phyloP scores from a whole-genome alignment of 768 basidiomycete genomes.

The Amanita subjunquillea region DNA sequence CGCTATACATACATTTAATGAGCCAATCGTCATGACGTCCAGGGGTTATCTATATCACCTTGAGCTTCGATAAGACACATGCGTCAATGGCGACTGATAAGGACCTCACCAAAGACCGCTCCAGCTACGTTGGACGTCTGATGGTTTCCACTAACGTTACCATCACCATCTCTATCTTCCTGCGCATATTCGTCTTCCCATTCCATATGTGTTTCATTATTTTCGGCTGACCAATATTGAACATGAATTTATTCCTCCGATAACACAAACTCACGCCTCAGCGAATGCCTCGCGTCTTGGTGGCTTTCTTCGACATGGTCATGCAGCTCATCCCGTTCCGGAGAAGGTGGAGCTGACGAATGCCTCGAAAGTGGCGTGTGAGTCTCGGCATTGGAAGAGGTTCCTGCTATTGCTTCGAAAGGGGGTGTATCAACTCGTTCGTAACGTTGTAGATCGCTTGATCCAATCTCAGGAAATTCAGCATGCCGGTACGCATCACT shows the following conservation, averaged over 20 bases:
- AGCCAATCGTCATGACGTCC: background rate
- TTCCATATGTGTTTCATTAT: background rate
- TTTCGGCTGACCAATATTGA: background rate
- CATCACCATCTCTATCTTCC: conserved; percentile 13
- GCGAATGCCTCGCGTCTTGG: background rate
- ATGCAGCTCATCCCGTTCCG: background rate
- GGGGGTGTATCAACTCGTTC: background rate
- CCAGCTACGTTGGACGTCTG: background rate
- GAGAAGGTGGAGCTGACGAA: background rate
- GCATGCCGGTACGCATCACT: background rate
- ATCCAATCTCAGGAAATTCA: background rate
- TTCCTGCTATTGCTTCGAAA: background rate
- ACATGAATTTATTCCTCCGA: too few species aligned
- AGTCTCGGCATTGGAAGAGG: background rate
- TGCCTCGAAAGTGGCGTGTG: background rate
- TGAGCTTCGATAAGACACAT: background rate
- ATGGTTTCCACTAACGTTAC: conserved; percentile 3
- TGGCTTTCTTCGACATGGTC: background rate
- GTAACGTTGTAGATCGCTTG: background rate
- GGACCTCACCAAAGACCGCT: background rate
- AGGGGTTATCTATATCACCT: background rate
- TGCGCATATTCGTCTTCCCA: conserved; percentile 20
- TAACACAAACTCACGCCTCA: background rate
- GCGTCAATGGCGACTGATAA: background rate
- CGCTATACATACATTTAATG: background rate